Evolutionary conservation across 495 filamentous ascomycete genomes (phyloP), one percentile per base, ranked within the genome.

Genomic region (Amniculicola lignicola): DNA sequence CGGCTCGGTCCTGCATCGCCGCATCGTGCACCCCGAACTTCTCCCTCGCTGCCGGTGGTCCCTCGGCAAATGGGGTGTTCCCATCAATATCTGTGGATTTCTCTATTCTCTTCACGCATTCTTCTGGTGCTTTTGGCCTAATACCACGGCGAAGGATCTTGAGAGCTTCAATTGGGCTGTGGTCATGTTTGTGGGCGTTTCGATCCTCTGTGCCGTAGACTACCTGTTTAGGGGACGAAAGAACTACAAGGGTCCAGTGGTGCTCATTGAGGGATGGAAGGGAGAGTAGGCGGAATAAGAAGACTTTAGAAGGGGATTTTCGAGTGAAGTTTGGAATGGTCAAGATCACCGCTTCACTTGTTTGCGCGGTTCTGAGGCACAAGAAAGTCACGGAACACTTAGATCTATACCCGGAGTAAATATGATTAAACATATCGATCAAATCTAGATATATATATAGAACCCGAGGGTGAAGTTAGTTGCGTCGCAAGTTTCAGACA

Each of bases 91-190:
- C 18, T 35, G 39, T 4, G 70, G 64, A 0, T 48, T 72, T 9
- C 31, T 39, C 3, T 72, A 65, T 36, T 57, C 53, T 4, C 21
- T 35, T 3, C 66, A 62, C 22, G 60, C 61, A 5, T 64, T 71
- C n/a, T 70, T 72, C 29, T 64, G 67, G 51, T 57, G 53, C 16
- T 72, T 71, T 53, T 70, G 63, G 63, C 70, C 70, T 3, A 57
- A 56, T n/a, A 22, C 31, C 4, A 62, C 56, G 16, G 60, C 61
- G 1, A 62, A 67, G 9, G 51, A 36, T 25, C 25, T 45, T 9
- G 44, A 15, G 10, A 43, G 29, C 10, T 65, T 69, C 16, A 71
- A 71, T 40, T 70, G 64, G 64, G 57, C 64, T 10, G 50, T 60
- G 0, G 54, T 66, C 9, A 62, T 69, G 43, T 71, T 68, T 50